These are phyloP conservation scores for Pyricularia sp. DNA, from an alignment of 2,329 filamentous ascomycete species.

Conservation along the genomic window DNA sequence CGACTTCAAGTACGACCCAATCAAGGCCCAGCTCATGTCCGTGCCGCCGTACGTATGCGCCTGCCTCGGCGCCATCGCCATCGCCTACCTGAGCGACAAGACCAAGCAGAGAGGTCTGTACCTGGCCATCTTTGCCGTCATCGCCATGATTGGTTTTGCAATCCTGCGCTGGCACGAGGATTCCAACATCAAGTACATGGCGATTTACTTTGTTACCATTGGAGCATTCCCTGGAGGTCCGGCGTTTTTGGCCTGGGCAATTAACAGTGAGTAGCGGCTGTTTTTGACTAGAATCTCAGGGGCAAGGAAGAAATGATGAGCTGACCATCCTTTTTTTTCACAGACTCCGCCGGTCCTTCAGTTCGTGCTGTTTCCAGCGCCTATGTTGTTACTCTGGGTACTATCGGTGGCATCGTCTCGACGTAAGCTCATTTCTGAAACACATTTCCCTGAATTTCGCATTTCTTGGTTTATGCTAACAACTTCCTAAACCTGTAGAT, in stretches of 20 bases:
- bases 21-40: slow-evolving; percentile 27
- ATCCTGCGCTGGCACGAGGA: slow-evolving; percentile 32
- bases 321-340: neutral
- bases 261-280: slow-evolving; percentile 31
- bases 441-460: neutral
- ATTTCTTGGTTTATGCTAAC: slow-evolving; percentile 1
- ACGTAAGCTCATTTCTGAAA: slow-evolving; percentile 24
- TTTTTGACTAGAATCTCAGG: too few relatives aligned
- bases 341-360: slow-evolving; percentile 39
- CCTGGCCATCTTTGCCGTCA: slow-evolving; percentile 23
- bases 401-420: slow-evolving; percentile 42
- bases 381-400: slow-evolving; percentile 42
- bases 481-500: slow-evolving; percentile 16
- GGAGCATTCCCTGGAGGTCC: slow-evolving; percentile 46
- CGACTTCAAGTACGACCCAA: slow-evolving; percentile 25
- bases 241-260: slow-evolving; percentile 43
- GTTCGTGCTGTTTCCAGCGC: slow-evolving; percentile 41
- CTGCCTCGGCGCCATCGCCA: slow-evolving; percentile 23
- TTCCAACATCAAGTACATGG: slow-evolving; percentile 34
- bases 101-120: slow-evolving; percentile 27
- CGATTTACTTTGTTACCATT: slow-evolving; percentile 40
- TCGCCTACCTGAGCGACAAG: slow-evolving; percentile 28
- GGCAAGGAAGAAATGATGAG: neutral
- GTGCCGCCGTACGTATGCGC: slow-evolving; percentile 31
- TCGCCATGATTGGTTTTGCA: slow-evolving; percentile 37